Base-by-base conservation (phyloP, 768 basidiomycete genomes). In the Kwoniella heveanensis region DNA sequence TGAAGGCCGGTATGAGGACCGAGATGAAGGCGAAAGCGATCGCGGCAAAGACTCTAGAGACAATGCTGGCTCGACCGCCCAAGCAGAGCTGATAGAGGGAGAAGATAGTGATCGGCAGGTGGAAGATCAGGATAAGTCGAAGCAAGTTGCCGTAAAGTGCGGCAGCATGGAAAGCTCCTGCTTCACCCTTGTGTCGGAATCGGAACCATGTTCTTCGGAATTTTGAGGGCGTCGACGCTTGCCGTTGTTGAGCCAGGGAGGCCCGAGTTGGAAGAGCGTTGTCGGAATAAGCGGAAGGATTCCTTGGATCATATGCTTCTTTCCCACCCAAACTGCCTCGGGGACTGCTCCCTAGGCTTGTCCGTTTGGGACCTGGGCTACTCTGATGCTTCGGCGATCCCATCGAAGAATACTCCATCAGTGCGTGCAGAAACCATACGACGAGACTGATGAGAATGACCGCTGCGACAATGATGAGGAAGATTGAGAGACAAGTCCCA, bases 71-170 rank as follows among this genome's bases (percentile, higher is more conserved):
- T 1, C 83, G 79, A 2, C 82, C 82, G 19, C 85, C 83, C 30
- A 87, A 79, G 12, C 86, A 85, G 84, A 93, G 88, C 74, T 93
- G 88, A 79, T 92, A 97, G 65, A 86, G 87, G 2, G 92, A 90
- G 80, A 95, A 95, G 55, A 92, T 86, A 36, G 92, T 95, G 62
- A 98, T 85, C 7, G 95, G 95, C 21, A 97, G 86, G 80, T 99
- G 95, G 82, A 99, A 98, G 32, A 94, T 83, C 39, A 96, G 84
- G 47, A 98, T 85, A 60, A 97, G 83, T 64, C 95, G 90, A 62
- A 94, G 88, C 63, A 97, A 86, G 79, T 96, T 97, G 49, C 95
- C 95, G 72, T 71, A 71, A 27, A 81, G 61, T 7, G 80, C 78
- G 9, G 73, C 72, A 48, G 76, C 76, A 49, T 80, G 79, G 51